These are phyloP conservation scores for Middelhovenomyces tepae DNA, from an alignment of 805 yeast genomes.

Conservation along the genomic window DNA sequence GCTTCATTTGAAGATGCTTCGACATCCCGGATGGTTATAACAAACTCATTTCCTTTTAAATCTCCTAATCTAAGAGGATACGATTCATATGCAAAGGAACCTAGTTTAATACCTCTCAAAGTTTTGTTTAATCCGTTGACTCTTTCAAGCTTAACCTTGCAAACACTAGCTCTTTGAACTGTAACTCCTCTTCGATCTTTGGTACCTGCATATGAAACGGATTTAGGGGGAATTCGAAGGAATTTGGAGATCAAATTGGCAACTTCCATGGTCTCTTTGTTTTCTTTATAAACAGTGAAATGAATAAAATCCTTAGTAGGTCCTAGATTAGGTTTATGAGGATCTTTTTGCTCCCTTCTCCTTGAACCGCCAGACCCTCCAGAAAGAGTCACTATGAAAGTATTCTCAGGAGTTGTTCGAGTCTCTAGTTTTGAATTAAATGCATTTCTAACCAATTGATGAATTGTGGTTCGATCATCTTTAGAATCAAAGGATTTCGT, in stretches of 20 bases:
- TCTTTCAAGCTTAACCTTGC: slow-evolving; percentile 51
- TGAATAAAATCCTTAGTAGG: slow-evolving; percentile 59
- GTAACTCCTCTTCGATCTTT: slow-evolving; percentile 96
- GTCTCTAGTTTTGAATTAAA: slow-evolving; percentile 73
- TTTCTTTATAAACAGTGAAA: slow-evolving; percentile 81
- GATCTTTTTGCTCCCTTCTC: slow-evolving; percentile 28
- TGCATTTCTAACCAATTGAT: slow-evolving; percentile 63
- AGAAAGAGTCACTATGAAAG: slow-evolving; percentile 53
- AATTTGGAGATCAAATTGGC: slow-evolving; percentile 66
- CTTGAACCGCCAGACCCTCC: slow-evolving; percentile 33
- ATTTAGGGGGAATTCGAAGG: slow-evolving; percentile 62
- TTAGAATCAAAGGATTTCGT: slow-evolving; percentile 54
- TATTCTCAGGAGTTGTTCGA: slow-evolving; percentile 59
- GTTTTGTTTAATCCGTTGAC: slow-evolving; percentile 68
- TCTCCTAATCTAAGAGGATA: slow-evolving; percentile 67
- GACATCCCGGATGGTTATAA: slow-evolving; percentile 75
- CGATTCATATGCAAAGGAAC: slow-evolving; percentile 65
- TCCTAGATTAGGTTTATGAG: slow-evolving; percentile 39
- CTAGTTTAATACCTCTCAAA: slow-evolving; percentile 68
- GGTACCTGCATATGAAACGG: slow-evolving; percentile 83
- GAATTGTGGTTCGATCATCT: slow-evolving; percentile 65
- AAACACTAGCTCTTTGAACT: slow-evolving; percentile 68
- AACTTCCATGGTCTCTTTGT: slow-evolving; percentile 96
- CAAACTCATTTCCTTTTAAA: slow-evolving; percentile 79
- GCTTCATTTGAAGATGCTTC: slow-evolving; percentile 31